phyloP scores from a whole-genome alignment of 1,284 basidiomycete genomes.

The Ustilago esculenta region DNA sequence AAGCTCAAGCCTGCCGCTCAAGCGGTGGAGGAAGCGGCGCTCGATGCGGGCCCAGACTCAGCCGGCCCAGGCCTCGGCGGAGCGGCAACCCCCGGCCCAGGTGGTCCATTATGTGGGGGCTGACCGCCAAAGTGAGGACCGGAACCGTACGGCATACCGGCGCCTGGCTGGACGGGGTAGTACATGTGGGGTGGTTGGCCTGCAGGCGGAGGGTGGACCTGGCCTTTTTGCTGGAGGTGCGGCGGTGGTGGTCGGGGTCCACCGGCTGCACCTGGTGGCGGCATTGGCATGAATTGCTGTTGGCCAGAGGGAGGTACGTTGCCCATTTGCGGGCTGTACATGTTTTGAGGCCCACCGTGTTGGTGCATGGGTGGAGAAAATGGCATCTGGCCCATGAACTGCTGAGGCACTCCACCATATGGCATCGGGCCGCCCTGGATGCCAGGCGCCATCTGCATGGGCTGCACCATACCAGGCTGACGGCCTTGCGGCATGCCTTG shows the following conservation, averaged over 20 bases:
- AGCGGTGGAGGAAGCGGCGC: slow-evolving; percentile 38
- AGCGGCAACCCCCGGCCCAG: slow-evolving; percentile 9
- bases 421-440: slow-evolving; percentile 43
- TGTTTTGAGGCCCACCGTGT: slow-evolving; percentile 47
- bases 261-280: slow-evolving; percentile 35
- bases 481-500: slow-evolving; percentile 31
- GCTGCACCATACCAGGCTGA: slow-evolving; percentile 32
- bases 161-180: slow-evolving; percentile 26
- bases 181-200: slow-evolving; percentile 37
- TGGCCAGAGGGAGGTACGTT: slow-evolving; percentile 30
- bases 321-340: slow-evolving; percentile 61
- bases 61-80: slow-evolving; percentile 9
- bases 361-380: slow-evolving; percentile 57
- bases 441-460: slow-evolving; percentile 39
- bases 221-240: slow-evolving; percentile 35
- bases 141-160: slow-evolving; percentile 17
- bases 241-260: slow-evolving; percentile 41
- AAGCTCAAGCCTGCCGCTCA: too few relatives aligned
- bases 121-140: slow-evolving; percentile 30
- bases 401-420: slow-evolving; percentile 47
- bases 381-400: slow-evolving; percentile 54
- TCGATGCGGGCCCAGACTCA: slow-evolving; percentile 25
- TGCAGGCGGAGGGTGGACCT: slow-evolving; percentile 15
- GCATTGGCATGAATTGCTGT: slow-evolving; percentile 49
- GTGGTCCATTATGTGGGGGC: slow-evolving; percentile 11